Percentiles rank a stretch among this genome's conserved stretches.
These are phyloP conservation scores for Chlorella sp. DNA, from an alignment of 139 green algal species.

Conservation along the genomic window DNA sequence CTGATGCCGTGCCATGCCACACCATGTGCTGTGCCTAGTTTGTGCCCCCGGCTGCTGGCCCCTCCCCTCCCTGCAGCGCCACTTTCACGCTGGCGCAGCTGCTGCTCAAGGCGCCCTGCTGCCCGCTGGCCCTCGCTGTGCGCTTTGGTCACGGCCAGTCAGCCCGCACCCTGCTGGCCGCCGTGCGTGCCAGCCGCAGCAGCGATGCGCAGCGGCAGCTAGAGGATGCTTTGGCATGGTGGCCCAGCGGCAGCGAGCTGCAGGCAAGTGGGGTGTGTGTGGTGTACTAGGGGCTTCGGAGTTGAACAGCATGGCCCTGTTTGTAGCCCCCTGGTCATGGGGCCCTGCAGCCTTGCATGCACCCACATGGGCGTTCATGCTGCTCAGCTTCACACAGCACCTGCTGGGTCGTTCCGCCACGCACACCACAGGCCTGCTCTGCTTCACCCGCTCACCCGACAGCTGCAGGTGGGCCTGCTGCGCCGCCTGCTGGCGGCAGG, in stretches of 20 bases:
- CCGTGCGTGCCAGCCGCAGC: neutral
- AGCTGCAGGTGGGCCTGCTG: constrained; percentile 1
- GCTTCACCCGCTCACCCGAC: no score
- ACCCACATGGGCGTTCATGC: no score
- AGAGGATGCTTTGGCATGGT: neutral
- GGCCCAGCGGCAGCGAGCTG: neutral
- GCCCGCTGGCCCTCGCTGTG: constrained; percentile 22
- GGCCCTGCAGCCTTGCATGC: no score
- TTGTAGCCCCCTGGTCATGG: no score
- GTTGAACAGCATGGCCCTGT: no score
- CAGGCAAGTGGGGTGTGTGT: neutral
- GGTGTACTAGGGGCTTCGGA: neutral
- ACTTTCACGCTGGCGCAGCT: constrained; percentile 27
- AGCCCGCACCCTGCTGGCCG: neutral
- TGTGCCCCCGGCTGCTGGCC: no score
- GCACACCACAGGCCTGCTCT: neutral
- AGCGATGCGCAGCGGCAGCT: neutral
- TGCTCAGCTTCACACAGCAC: no score
- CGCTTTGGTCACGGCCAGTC: neutral
- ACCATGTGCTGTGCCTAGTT: no score
- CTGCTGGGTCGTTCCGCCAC: neutral
- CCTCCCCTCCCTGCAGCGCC: neutral
- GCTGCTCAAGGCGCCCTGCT: constrained; percentile 24
- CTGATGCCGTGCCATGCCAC: no score
- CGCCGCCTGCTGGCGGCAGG: constrained; percentile 2